A percentile compares a stretch with the other conserved stretches of the same genome.
phyloP scores from a whole-genome alignment of 1,284 basidiomycete species.

The Rugosomyces carneus region DNA sequence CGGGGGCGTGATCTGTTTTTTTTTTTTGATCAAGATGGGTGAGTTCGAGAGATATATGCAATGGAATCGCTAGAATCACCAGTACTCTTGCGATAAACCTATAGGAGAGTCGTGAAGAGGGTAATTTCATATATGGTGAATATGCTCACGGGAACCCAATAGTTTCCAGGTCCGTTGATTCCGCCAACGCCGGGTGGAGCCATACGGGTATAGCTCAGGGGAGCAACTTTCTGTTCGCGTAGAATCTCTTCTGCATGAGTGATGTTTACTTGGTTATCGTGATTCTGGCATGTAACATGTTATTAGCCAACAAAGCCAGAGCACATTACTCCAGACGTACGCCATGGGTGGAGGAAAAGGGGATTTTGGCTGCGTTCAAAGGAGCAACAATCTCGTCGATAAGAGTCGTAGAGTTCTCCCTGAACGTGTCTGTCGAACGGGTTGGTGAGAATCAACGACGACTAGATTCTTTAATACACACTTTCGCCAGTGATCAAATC shows the following conservation, averaged over 20 bases:
- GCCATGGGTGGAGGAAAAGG: conserved; percentile 54
- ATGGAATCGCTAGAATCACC: background rate
- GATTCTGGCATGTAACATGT: conserved; percentile 40
- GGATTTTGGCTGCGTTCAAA: conserved; percentile 38
- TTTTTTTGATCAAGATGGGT: no score
- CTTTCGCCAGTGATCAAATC: conserved; percentile 66
- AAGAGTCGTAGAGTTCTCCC: conserved; percentile 43
- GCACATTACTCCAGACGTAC: conserved; percentile 28
- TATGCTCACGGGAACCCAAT: conserved; percentile 59
- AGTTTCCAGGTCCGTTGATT: conserved; percentile 54
- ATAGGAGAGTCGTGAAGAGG: background rate
- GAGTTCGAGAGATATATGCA: background rate
- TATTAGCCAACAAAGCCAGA: background rate
- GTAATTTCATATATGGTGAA: background rate
- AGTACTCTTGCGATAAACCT: conserved; percentile 13
- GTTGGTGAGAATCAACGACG: background rate
- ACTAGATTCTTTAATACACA: conserved; percentile 22
- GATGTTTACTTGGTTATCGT: conserved; percentile 64
- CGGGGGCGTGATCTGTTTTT: conserved; percentile 44
- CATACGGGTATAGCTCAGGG: conserved; percentile 55
- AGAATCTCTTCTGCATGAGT: conserved; percentile 55
- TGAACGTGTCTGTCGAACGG: conserved; percentile 49
- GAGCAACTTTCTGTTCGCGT: conserved; percentile 49
- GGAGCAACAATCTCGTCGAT: conserved; percentile 47
- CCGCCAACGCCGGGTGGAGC: conserved; percentile 58